Conservation (phyloP, 1,284 basidiomycete species). For the Puccinia novopanici region DNA sequence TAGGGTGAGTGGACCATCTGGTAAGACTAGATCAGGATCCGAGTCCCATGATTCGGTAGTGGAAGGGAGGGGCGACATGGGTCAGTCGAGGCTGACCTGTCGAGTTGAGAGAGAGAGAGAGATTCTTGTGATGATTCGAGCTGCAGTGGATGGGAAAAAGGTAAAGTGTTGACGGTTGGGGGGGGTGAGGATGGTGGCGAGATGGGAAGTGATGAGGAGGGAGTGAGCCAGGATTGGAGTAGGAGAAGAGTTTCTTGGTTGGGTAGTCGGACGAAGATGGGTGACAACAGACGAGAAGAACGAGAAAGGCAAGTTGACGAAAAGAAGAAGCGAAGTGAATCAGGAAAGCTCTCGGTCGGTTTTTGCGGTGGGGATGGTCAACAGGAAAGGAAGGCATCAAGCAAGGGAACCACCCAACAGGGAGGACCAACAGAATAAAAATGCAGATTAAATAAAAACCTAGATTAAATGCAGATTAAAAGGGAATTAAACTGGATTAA, state of each 20-base stretch:
- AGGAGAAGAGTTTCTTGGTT: not conserved
- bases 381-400: not conserved
- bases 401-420: not conserved
- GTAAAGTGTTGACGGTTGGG: not conserved
- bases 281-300: not conserved
- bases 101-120: not conserved
- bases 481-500: too few species aligned
- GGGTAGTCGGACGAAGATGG: too few species aligned
- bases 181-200: not conserved
- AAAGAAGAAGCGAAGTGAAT: not conserved
- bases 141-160: not conserved
- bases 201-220: not conserved
- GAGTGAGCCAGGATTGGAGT: not conserved
- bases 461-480: not conserved
- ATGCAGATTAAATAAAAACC: not conserved
- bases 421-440: too few species aligned
- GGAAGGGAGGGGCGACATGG: slow-evolving; percentile 12
- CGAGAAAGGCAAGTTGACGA: not conserved
- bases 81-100: not conserved
- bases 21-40: slow-evolving; percentile 43
- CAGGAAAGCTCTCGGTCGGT: not conserved
- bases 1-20: slow-evolving; percentile 44
- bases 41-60: slow-evolving; percentile 50
- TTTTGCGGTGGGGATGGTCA: not conserved
- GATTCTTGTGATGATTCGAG: too few species aligned